Base-by-base conservation (phyloP, 192 early-diverging fungal genomes). In the Gaertneriomyces semiglobifer region DNA sequence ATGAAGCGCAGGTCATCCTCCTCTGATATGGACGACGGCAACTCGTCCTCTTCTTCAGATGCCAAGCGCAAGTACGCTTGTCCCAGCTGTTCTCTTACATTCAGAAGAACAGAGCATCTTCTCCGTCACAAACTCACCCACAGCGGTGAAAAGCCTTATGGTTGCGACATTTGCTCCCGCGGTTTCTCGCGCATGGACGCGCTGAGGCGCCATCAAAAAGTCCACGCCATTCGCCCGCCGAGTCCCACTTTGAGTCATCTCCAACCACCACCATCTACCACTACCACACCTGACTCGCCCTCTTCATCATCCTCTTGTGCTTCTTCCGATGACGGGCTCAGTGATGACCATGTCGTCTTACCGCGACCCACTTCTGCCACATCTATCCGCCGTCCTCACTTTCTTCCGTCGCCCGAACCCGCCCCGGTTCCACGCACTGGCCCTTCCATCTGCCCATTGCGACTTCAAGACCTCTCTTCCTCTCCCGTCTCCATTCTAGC, bases 121-220 rank as follows among this genome's bases (percentile, higher is more conserved):
- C 11, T 55, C 18, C 69, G 69, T 19, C 69, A 71, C 40, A 40
- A 47, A 16, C 18, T 71, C 11, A 71, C 62, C 4, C 69, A 71
- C 39, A 58, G 53, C 44, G 69, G 69, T 9, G 69, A 71, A 16
- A 54, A 58, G 54, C 69, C 69, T 19, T 71, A 55, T 53, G 53
- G 14, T n/a, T 71, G 69, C 62, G n/a, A 7, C 7, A 18, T 57
- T 11, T 71, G 69, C 62, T 14, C n/a, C 12, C 25, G 69, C 16
- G 69, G 69, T 45, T 71, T 71, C 43, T 71, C 69, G 19, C 53
- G 69, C 10, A 11, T 57, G 18, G 69, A 71, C 47, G 69, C 69
- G 4, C 44, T 71, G 61, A 45, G 53, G 19, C 62, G 62, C 14
- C 62, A 63, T 38, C 51, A 51, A 10, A 45, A 50, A 19, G 53